These are phyloP conservation scores for Mikania micrantha DNA, from an alignment of 129 eudicot species.

Conservation along the genomic window DNA sequence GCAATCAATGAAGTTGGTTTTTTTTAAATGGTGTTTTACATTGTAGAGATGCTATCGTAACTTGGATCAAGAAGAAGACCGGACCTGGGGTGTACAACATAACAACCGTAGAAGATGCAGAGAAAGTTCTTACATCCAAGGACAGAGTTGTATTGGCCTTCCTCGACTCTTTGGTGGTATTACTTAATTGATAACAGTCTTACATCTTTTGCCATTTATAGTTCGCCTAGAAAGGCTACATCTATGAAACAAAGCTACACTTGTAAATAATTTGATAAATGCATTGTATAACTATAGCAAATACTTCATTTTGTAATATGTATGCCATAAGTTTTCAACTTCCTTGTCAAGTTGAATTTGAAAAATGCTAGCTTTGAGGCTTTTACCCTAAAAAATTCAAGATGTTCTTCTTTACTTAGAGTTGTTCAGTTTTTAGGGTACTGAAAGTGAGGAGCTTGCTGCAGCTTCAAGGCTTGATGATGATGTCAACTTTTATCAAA, in stretches of 20 bases:
- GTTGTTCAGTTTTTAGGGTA: constrained; percentile 45
- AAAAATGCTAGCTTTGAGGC: not conserved
- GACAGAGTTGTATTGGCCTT: constrained; percentile 64
- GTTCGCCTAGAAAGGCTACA: not conserved
- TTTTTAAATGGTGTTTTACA: constrained; percentile 9
- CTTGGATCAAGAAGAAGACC: constrained; percentile 82
- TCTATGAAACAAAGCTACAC: not conserved
- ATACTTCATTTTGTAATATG: not conserved
- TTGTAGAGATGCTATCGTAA: constrained; percentile 71
- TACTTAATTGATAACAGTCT: not conserved
- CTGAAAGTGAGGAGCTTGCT: constrained; percentile 70
- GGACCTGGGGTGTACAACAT: constrained; percentile 80
- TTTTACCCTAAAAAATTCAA: not conserved
- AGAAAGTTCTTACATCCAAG: constrained; percentile 56
- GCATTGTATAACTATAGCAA: not conserved
- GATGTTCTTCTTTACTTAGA: not conserved
- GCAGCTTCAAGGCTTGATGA: constrained; percentile 84
- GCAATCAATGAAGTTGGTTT: not conserved
- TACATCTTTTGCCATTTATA: constrained; percentile 5
- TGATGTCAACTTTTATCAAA: constrained; percentile 78
- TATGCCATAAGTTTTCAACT: not conserved
- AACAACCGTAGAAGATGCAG: constrained; percentile 73
- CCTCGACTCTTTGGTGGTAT: constrained; percentile 77
- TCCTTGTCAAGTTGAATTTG: not conserved
- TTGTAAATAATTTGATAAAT: not conserved